phyloP scores from a whole-genome alignment of 2,329 filamentous ascomycete genomes.

The Nemania serpens region DNA sequence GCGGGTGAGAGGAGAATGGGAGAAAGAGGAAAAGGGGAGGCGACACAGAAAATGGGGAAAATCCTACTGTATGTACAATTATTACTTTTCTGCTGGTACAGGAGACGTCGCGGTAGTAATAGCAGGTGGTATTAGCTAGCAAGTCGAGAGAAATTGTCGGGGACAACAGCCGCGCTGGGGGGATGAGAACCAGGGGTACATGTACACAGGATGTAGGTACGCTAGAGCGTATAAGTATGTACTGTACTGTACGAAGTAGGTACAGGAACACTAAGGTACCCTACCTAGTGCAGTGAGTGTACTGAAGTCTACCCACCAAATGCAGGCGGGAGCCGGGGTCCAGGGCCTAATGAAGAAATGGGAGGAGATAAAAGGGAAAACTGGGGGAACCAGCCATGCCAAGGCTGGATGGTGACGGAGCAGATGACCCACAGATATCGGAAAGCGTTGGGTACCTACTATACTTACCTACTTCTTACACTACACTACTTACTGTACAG shows the following conservation, averaged over 20 bases:
- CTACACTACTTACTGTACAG: no score
- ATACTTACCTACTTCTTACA: not conserved
- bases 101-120: slow-evolving; percentile 31
- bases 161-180: slow-evolving; percentile 32
- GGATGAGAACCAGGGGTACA: slow-evolving; percentile 32
- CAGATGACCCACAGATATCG: not conserved
- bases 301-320: not conserved
- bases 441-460: not conserved
- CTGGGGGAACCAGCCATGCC: slow-evolving; percentile 7
- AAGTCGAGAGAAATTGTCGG: slow-evolving; percentile 43
- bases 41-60: slow-evolving; percentile 37
- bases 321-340: slow-evolving; percentile 28
- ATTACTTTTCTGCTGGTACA: slow-evolving; percentile 25
- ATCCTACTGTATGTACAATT: slow-evolving; percentile 30
- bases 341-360: slow-evolving; percentile 20
- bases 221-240: not conserved
- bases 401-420: slow-evolving; percentile 5
- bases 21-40: slow-evolving; percentile 34
- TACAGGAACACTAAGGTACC: no score
- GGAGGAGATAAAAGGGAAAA: slow-evolving; percentile 20
- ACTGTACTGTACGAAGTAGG: no score
- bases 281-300: no score
- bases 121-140: slow-evolving; percentile 36
- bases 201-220: slow-evolving; percentile 6
- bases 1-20: slow-evolving; percentile 32